These are phyloP conservation scores for Vigna nakashimae DNA, from an alignment of 306 rosid species.

Conservation along the genomic window DNA sequence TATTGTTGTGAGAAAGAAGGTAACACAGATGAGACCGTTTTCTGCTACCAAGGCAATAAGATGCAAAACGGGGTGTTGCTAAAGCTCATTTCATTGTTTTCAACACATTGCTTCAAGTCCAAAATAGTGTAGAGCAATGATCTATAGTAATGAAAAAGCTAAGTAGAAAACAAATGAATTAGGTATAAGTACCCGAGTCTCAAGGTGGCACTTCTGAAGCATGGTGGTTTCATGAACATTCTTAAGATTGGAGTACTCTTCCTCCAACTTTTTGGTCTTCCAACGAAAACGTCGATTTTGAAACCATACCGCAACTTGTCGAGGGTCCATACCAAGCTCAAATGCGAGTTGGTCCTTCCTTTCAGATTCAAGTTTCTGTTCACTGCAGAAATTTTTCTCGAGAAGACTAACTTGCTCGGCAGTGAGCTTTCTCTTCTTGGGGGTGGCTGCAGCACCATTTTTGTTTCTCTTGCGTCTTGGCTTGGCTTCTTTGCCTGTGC, in stretches of 20 bases:
- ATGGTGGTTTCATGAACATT: constrained; percentile 53
- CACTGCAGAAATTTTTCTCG: constrained; percentile 63
- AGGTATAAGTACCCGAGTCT: constrained; percentile 57
- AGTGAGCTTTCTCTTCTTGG: constrained; percentile 72
- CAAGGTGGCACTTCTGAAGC: constrained; percentile 56
- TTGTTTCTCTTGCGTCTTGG: constrained; percentile 55
- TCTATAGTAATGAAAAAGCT: neutral
- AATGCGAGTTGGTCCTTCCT: constrained; percentile 73
- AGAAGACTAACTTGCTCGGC: constrained; percentile 63
- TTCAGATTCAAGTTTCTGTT: constrained; percentile 72
- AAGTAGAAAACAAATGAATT: neutral
- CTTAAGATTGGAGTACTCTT: constrained; percentile 63
- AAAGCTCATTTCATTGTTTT: neutral
- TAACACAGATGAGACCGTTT: neutral
- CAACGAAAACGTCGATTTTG: constrained; percentile 85
- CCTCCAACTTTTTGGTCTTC: constrained; percentile 79
- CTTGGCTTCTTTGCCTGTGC: constrained; percentile 48
- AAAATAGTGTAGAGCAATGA: neutral
- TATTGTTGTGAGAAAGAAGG: constrained; percentile 15
- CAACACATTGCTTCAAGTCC: neutral
- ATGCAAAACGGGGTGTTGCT: no score
- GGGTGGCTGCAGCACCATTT: constrained; percentile 40
- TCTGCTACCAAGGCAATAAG: no score
- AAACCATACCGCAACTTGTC: constrained; percentile 85
- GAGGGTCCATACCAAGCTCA: constrained; percentile 78